Conservation (phyloP, 148 eudicot species). For the Bassia scoparia region DNA sequence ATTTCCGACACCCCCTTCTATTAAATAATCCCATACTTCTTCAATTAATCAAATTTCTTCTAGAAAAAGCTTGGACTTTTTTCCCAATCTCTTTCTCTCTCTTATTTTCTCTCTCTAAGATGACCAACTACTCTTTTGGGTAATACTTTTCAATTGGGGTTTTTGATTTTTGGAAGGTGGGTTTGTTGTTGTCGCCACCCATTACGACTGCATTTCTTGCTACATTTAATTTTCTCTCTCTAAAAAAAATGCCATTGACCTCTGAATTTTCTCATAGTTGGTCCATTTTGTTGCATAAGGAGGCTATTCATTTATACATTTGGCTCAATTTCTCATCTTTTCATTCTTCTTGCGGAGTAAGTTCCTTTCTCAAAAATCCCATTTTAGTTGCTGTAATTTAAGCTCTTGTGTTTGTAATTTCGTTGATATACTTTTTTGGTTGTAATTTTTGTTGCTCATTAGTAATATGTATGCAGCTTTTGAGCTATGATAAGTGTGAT, state of each 20-base stretch:
- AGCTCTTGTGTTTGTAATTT: background rate
- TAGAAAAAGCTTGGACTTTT: constrained; percentile 8
- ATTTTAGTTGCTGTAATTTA: background rate
- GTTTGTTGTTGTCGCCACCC: constrained; percentile 43
- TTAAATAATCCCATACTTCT: background rate
- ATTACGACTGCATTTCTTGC: constrained; percentile 32
- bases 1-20: background rate
- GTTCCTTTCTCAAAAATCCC: constrained; percentile 17
- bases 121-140: background rate
- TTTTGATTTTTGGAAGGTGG: constrained; percentile 11
- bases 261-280: constrained; percentile 24
- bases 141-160: constrained; percentile 19
- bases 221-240: constrained; percentile 23
- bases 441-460: background rate
- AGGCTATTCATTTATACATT: constrained; percentile 4
- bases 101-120: background rate
- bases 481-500: background rate
- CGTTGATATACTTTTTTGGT: background rate
- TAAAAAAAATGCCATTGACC: constrained; percentile 40
- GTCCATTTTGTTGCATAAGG: constrained; percentile 5
- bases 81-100: background rate
- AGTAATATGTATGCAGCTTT: background rate
- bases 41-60: background rate
- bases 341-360: constrained; percentile 23
- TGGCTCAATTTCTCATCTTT: constrained; percentile 12